Evolutionary conservation across 1,139 yeast genomes (phyloP), one percentile per base, ranked within the genome.

Genomic region (Taphrina pruni): DNA sequence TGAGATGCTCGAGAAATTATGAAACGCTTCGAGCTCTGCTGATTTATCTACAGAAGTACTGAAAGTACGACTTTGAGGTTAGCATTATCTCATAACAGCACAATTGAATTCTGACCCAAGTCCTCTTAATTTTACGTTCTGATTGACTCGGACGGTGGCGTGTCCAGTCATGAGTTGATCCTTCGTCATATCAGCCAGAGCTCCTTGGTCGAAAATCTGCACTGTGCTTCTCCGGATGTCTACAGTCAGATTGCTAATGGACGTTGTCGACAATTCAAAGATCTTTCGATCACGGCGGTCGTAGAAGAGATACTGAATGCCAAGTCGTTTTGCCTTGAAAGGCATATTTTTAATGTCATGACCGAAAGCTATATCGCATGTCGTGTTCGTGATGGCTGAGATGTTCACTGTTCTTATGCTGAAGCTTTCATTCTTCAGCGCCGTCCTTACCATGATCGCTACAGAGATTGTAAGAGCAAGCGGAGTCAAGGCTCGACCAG

Each of bases 261-360:
- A 20, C 9, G 36, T 21, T n/a, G 36, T 50, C 2, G 12, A 8
- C 36, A 21, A 11, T 2, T 50, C 9, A 9, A 50, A 50, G n/a
- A 50, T 36, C 36, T 50, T 50, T 50, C 54, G 32, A 26, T 50
- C 36, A 50, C 9, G 54, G n/a, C 21, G 32, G 36, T 50, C 54
- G 8, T 50, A 21, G n/a, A 21, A 50, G 12, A 21, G 32, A 50
- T 50, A 50, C 36, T 8, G 5, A 8, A 21, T 26, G 8, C 36
- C 36, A 11, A 26, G 32, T 6, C 12, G 20, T n/a, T 21, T 21
- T 50, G 54, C 54, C 36, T 36, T 32, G 45, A 38, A 54, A 6
- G 58, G 58, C 17, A 54, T 9, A 14, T 6, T 12, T 17, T 17
- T 38, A 6, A 9, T 8, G 9, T 36, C 20, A 17, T 54, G 58